phyloP scores from a whole-genome alignment of 1,284 basidiomycete genomes.

The Apiotrichum sp. region DNA sequence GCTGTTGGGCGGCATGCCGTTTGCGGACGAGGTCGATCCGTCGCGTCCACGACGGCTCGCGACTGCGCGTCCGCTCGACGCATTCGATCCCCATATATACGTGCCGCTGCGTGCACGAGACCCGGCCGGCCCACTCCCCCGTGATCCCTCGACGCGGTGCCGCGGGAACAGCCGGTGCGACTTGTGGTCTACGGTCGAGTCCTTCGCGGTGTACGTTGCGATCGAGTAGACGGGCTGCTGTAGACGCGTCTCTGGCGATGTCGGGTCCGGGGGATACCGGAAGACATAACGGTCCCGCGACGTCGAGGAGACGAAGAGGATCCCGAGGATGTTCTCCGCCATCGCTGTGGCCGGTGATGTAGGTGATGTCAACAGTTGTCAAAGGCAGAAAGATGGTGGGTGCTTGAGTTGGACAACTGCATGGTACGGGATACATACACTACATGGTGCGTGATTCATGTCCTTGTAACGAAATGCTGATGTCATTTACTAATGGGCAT shows the following conservation, averaged over 20 bases:
- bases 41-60: too few relatives aligned
- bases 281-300: slow-evolving; percentile 37
- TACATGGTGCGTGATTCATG: background rate
- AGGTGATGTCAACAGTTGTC: too few relatives aligned
- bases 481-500: background rate
- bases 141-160: background rate
- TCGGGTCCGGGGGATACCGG: slow-evolving; percentile 42
- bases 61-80: background rate
- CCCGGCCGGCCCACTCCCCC: background rate
- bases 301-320: slow-evolving; percentile 40
- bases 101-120: background rate
- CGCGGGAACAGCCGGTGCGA: slow-evolving; percentile 7
- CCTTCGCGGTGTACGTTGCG: slow-evolving; percentile 38
- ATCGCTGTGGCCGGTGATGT: slow-evolving; percentile 15
- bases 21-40: background rate
- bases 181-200: slow-evolving; percentile 16
- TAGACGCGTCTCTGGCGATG: slow-evolving; percentile 37
- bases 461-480: background rate
- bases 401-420: too few relatives aligned
- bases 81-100: slow-evolving; percentile 4
- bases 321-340: slow-evolving; percentile 44
- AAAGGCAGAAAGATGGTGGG: too few relatives aligned
- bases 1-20: background rate
- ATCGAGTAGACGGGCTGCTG: slow-evolving; percentile 39
- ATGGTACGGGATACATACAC: too few relatives aligned